phyloP scores from a whole-genome alignment of 1,139 yeast species.

The Pichia sp. region DNA sequence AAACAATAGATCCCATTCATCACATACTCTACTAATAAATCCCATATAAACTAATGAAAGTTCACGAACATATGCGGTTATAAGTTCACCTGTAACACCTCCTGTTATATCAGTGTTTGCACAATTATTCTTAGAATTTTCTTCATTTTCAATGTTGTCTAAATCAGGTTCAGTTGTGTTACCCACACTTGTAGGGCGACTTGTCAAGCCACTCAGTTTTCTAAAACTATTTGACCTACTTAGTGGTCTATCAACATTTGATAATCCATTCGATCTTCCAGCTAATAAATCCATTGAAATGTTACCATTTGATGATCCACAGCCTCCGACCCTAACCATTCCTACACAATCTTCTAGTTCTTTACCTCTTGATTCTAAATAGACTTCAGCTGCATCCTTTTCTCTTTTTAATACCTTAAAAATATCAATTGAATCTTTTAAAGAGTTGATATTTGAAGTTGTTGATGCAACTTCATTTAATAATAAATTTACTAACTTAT shows the following conservation, averaged over 20 bases:
- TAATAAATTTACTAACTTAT: conserved; percentile 6
- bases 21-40: conserved; percentile 13
- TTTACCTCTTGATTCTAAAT: conserved; percentile 9
- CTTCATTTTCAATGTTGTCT: background rate
- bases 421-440: conserved; percentile 7
- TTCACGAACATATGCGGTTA: conserved; percentile 17
- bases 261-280: background rate
- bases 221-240: conserved; percentile 10
- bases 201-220: conserved; percentile 1
- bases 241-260: background rate
- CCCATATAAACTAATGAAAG: conserved; percentile 18
- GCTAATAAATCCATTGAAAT: background rate
- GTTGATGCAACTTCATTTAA: conserved; percentile 6
- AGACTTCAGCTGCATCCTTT: conserved; percentile 14
- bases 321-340: conserved; percentile 13
- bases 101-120: conserved; percentile 1
- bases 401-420: conserved; percentile 9
- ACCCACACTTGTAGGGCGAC: conserved; percentile 11
- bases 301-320: background rate
- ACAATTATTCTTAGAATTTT: background rate
- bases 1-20: conserved; percentile 14
- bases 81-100: conserved; percentile 13
- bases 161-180: conserved; percentile 1
- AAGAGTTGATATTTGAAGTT: background rate
- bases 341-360: conserved; percentile 11